Evolutionary conservation across 768 basidiomycete species (phyloP), one percentile per base, ranked within the genome.

Genomic region (Sarcomyxa edulis): DNA sequence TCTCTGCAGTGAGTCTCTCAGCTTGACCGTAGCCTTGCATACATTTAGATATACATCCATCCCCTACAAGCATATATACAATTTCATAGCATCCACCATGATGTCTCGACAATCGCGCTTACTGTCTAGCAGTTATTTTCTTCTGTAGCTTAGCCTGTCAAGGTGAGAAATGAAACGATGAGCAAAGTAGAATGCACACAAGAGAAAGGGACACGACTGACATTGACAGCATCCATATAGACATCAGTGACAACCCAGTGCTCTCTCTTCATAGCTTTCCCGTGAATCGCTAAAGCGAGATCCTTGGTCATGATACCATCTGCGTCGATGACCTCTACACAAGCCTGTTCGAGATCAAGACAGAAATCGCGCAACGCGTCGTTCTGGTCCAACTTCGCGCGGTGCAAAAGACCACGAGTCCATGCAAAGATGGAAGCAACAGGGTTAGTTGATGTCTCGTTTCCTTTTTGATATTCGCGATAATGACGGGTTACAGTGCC

Each of bases 351-450:
- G 27, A 99, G 73, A 45, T 81, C 78, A 33, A 71, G 51, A 50
- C 84, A 90, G 64, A 95, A 99, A 32, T 64, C 61, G 37, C 64
- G 68, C 20, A 99, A 76, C 23, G 69, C 68, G 15, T 76, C 77
- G 57, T 95, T 98, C 27, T 66, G 68, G 55, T 99, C 95, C 22
- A 97, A 72, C 69, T 90, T 92, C 47, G 93, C 94, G 48, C 93
- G 84, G 66, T 92, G 91, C 38, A 90, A 65, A 28, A 99, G 73
- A 0, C 95, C 95, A 32, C 96, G 82, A 11, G 95, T 98, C 95
- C 95, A 99, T 6, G 95, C 95, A 53, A 94, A 98, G 68, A 99
- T 97, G 40, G 88, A 92, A 31, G 95, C 95, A 49, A 98, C 93
- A 27, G 95, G 94, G 76, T 99, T 99, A 32, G 95, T 99, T 41